Evolutionary conservation across 2,329 filamentous ascomycete species (phyloP), one percentile per base, ranked within the genome.

Genomic region (Alternaria brassicicola): DNA sequence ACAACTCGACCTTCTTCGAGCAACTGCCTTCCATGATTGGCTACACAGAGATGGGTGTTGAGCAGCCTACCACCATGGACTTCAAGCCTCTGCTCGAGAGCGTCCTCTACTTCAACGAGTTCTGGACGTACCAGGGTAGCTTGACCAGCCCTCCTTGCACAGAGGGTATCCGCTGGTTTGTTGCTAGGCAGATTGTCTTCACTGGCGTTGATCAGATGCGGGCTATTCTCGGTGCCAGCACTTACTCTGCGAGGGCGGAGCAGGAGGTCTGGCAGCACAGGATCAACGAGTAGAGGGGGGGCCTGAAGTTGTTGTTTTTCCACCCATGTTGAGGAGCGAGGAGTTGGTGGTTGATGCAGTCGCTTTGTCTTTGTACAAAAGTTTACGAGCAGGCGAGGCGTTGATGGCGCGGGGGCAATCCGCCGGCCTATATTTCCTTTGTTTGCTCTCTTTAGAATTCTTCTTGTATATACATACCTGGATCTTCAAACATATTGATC

Each of bases 101-200:
- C 36, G 80, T 79, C 0, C 64, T 73, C 3, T 63, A 70, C 10
- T 80, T 82, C 63, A 71, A 74, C 25, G 78, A 81, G 51, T 83
- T 81, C 58, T 83, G 80, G 80, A 83, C 81, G 1, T 83, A 83
- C 64, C 68, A 76, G 56, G 81, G 82, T 6, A 80, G 78, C 53
- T 64, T 83, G 70, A 83, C 81, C 2, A 79, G 75, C 50, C 84
- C 77, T 55, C 83, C 75, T 56, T 85, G 75, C 71, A 76, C 68
- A 30, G 82, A 82, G 68, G 82, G 79, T 3, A 73, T 81, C 26
- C 66, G 80, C 33, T 84, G 79, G 78, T 83, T 80, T 53, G 67
- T 82, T 9, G 78, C 77, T 9, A 71, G 75, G 52, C 74, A 78
- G 54, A 77, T 78, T 30, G 53, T 84, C 67, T 78, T 77, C 50